phyloP scores from a whole-genome alignment of 2,329 filamentous ascomycete species.

The Cordyceps cateniannulata region DNA sequence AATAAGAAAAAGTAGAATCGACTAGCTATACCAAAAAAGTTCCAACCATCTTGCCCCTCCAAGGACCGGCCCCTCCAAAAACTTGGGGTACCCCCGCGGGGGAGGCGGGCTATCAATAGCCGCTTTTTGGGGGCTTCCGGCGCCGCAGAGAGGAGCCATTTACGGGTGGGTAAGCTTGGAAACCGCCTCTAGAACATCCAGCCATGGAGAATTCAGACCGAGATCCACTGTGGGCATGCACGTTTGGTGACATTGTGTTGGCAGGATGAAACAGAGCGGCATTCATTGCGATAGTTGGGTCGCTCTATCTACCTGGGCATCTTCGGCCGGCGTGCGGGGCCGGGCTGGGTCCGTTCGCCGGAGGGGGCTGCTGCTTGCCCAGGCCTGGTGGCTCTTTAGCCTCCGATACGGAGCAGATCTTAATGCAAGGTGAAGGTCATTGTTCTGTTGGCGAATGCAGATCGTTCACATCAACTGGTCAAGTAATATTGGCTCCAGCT shows the following conservation, averaged over 20 bases:
- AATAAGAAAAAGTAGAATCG: too few relatives aligned
- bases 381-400: too few relatives aligned
- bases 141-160: background rate
- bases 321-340: background rate
- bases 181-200: background rate
- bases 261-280: too few relatives aligned
- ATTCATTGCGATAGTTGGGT: too few relatives aligned
- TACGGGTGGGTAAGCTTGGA: background rate
- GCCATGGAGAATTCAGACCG: constrained; percentile 5
- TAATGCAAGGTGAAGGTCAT: too few relatives aligned
- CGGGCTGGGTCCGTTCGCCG: background rate
- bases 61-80: background rate
- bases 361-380: background rate
- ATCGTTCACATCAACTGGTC: background rate
- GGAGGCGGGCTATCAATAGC: background rate
- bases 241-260: background rate
- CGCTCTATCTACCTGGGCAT: too few relatives aligned
- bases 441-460: too few relatives aligned
- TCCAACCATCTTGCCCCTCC: background rate
- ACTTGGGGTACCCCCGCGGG: background rate
- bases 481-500: background rate
- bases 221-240: background rate
- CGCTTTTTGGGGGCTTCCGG: background rate
- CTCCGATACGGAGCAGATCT: background rate
- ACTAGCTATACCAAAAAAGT: too few relatives aligned